Base-by-base conservation (phyloP, 2,329 filamentous ascomycete genomes). In the Salinomyces thailandicus region DNA sequence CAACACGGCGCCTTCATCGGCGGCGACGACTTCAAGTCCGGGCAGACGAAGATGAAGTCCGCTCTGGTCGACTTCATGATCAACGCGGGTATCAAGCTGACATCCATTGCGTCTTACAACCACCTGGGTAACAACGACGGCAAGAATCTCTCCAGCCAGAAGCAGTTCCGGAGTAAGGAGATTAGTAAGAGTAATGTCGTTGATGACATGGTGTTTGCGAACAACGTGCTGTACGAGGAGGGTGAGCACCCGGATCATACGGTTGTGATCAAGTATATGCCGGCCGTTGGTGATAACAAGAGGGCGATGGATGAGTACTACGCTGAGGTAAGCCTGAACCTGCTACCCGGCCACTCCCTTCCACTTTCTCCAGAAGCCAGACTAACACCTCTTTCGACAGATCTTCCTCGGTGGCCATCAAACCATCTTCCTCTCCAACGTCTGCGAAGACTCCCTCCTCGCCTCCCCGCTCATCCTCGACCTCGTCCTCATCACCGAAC, bases 211-310 rank as follows among this genome's bases (percentile, higher is more conserved):
- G 91, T 98, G 42, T 87, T 85, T 56, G 89, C 91, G 57, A 98
- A 98, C 70, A 71, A 67, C 34, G 79, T 96, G 33, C 73, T 98
- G 38, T 98, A 98, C 72, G 77, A 81, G 64, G 71, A 84, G 55
- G 86, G 80, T 51, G 91, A 98, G 69, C 87, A 96, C 63, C 91
- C 91, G 2, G 87, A 98, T 61, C 91, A 98, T 71, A 93, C 85
- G 42, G 91, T 98, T 42, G 91, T 98, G 52, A 98, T 98, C 78
- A 98, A 98, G 77, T 98, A 98, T 72, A 94, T 98, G 87, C 91
- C 91, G 22, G 85, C 87, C 46, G 91, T 98, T 33, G 91, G 91
- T 45, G 91, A 98, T 68, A 93, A 95, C 75, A 98, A 98, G 78
- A 86, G 91, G 59, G 91, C 91, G 37, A 74, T 98, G 37, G 91